phyloP scores from a whole-genome alignment of 352 stramenopile species.

The Pythium aristosporum region DNA sequence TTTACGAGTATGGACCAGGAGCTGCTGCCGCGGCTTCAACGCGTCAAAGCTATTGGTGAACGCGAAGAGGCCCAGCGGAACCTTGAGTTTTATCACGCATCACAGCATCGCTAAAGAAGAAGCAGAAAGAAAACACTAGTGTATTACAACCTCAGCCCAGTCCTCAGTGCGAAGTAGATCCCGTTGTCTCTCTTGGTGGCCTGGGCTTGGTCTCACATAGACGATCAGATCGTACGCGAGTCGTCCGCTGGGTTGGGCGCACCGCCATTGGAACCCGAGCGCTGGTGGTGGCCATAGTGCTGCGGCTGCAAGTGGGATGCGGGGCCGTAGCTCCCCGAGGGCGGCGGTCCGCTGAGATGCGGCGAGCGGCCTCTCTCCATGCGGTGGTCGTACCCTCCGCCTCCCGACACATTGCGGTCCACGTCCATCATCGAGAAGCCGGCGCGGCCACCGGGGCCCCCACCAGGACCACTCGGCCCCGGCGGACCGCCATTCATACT shows the following conservation, averaged over 20 bases:
- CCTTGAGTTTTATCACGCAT: slow-evolving; percentile 69
- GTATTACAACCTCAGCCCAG: neutral
- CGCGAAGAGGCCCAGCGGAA: slow-evolving; percentile 61
- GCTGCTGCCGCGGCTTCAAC: slow-evolving; percentile 31
- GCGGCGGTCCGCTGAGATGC: slow-evolving; percentile 10
- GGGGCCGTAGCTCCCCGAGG: slow-evolving; percentile 11
- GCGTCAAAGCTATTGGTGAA: slow-evolving; percentile 27
- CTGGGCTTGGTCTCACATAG: neutral
- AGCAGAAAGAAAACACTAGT: slow-evolving; percentile 7
- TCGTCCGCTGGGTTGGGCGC: slow-evolving; percentile 25
- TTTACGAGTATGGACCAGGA: slow-evolving; percentile 28
- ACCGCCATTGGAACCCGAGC: slow-evolving; percentile 20
- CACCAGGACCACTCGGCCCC: slow-evolving; percentile 4
- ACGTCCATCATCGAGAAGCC: slow-evolving; percentile 69
- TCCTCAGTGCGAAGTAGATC: no score
- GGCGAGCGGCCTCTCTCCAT: slow-evolving; percentile 26
- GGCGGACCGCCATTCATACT: slow-evolving; percentile 2
- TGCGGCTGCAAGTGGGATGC: slow-evolving; percentile 6
- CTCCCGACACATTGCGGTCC: slow-evolving; percentile 39
- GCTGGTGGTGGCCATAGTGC: slow-evolving; percentile 23
- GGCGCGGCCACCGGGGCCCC: slow-evolving; percentile 19
- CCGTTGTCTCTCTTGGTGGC: neutral
- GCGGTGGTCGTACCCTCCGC: slow-evolving; percentile 22
- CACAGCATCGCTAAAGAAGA: slow-evolving; percentile 6
- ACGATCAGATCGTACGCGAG: neutral